These are phyloP conservation scores for Xylona heveae DNA, from an alignment of 495 filamentous ascomycete species.

Conservation along the genomic window DNA sequence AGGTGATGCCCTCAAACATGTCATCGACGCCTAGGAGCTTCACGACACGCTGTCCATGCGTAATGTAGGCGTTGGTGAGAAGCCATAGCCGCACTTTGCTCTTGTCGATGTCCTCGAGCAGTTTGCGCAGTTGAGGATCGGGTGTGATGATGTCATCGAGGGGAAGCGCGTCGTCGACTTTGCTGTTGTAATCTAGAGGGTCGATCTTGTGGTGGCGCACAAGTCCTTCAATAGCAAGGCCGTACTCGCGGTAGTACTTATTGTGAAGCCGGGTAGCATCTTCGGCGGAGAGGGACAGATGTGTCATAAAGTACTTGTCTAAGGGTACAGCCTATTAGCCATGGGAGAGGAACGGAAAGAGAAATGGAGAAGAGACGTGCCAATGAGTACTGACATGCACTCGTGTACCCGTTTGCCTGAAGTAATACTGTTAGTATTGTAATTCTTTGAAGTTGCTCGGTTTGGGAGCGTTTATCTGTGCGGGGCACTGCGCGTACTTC, in stretches of 20 bases:
- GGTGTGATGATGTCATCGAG: constrained; percentile 58
- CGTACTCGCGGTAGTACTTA: constrained; percentile 89
- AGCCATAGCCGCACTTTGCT: constrained; percentile 76
- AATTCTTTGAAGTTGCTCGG: background rate
- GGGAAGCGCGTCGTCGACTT: constrained; percentile 89
- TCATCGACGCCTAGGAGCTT: constrained; percentile 63
- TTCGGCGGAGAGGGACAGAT: constrained; percentile 46
- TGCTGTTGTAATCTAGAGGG: constrained; percentile 77
- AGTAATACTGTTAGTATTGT: background rate
- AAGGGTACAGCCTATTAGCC: too few species aligned
- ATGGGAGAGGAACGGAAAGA: background rate
- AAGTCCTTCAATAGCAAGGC: constrained; percentile 86
- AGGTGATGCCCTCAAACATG: constrained; percentile 15
- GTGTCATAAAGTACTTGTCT: constrained; percentile 62
- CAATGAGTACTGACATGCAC: constrained; percentile 4
- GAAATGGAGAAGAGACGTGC: constrained; percentile 1
- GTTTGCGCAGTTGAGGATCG: constrained; percentile 45
- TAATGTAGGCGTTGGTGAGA: constrained; percentile 90
- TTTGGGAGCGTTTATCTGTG: background rate
- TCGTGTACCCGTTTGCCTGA: constrained; percentile 5
- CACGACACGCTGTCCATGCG: constrained; percentile 65
- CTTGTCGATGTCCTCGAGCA: constrained; percentile 61
- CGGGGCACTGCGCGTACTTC: constrained; percentile 15
- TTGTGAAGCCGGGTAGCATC: constrained; percentile 68
- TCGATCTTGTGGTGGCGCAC: constrained; percentile 91